Evolutionary conservation across 129 eudicot genomes (phyloP), one percentile per base, ranked within the genome.

Genomic region (Deinandra increscens): DNA sequence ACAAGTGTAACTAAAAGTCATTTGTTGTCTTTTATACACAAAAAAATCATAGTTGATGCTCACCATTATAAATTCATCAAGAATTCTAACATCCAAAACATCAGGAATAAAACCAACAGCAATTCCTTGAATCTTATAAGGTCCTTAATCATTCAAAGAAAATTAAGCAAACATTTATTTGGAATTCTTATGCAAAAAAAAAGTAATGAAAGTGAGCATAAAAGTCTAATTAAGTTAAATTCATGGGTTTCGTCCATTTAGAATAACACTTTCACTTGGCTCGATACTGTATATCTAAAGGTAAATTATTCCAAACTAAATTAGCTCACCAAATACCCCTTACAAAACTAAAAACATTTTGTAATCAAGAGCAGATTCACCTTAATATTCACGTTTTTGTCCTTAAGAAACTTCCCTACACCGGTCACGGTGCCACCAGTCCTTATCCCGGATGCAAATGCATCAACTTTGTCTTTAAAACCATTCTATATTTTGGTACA

Each of bases 361-460:
- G 17, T 49, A 22, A 37, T 51, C 36, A 64, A 64, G 43, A 74
- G 38, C 31, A 56, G 26, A 7, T 22, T 15, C 80, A 84, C 89
- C 89, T 87, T 81, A 59, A 87, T 79, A 54, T 84, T 74, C 10
- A 81, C 56, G 42, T 81, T 87, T 74, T 87, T 81, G 60, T 84
- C 87, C 83, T 87, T 87, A 22, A 87, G 86, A 65, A 75, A 87
- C 64, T 42, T 84, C 72, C 93, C 93, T 0, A 42, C 77, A 10
- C 93, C 93, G n/a, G 83, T 87, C 60, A 87, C 78, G 7, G 94
- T 87, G 18, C 94, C 94, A 37, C 89, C 93, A 7, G 94, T 87
- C 51, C 94, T 89, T 38, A 87, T 84, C 34, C 94, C 94, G 29
- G 87, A 71, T 58, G 84, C 85, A 1, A 84, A 59, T 14, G 87